Conservation (phyloP, 2,329 filamentous ascomycete genomes). For the Colletotrichum plurivorum region DNA sequence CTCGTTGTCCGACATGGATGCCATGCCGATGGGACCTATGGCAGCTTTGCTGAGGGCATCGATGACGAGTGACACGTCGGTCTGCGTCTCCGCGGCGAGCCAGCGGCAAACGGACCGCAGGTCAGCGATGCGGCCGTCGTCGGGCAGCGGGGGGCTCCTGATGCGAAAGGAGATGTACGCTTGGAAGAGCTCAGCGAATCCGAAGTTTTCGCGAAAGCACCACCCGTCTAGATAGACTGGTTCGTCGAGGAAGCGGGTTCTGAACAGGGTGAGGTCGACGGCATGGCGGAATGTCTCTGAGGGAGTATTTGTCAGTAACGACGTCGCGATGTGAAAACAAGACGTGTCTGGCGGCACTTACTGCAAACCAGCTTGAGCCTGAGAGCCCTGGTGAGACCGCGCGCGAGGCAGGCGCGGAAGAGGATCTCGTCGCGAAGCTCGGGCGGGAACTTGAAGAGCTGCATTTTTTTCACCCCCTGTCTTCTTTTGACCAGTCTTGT, state of each 20-base stretch:
- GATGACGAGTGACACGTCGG: not conserved
- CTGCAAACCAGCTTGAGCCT: not conserved
- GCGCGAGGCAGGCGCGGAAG: not conserved
- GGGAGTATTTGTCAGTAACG: no score
- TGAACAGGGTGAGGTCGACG: not conserved
- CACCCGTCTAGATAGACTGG: not conserved
- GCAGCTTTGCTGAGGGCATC: not conserved
- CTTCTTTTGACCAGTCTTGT: no score
- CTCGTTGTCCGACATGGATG: not conserved
- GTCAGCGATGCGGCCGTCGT: not conserved
- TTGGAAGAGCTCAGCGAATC: not conserved
- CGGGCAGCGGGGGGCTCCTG: not conserved
- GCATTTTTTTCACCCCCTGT: not conserved
- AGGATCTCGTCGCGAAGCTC: not conserved
- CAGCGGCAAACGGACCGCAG: not conserved
- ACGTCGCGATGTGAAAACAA: not conserved
- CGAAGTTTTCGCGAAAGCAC: not conserved
- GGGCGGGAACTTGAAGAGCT: not conserved
- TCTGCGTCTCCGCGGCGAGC: not conserved
- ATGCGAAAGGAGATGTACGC: not conserved
- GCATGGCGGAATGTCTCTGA: not conserved
- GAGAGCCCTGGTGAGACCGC: not conserved
- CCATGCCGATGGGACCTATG: not conserved
- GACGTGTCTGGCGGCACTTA: not conserved
- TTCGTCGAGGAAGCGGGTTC: not conserved